Conservation (phyloP, 176 grass and related monocot species). For the Oryza meyeriana region DNA sequence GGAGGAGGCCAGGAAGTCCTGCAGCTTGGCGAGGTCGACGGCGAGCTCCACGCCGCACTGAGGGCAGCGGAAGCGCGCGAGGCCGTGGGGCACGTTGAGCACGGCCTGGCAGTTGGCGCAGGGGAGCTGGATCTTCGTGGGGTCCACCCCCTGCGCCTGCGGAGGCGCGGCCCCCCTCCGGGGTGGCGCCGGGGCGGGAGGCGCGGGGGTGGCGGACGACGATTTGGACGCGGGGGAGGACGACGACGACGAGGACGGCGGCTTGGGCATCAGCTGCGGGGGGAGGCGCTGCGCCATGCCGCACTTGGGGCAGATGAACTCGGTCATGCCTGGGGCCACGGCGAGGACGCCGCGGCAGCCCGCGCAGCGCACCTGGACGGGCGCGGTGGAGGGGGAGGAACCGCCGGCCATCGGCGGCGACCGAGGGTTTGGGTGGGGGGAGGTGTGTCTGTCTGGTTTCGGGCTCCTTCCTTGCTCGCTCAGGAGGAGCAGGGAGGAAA, state of each 20-base stretch:
- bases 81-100: conserved; percentile 88
- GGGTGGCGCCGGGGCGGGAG: background rate
- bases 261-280: conserved; percentile 62
- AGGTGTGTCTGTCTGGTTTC: background rate
- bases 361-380: conserved; percentile 62
- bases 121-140: conserved; percentile 78
- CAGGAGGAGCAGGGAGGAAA: conserved; percentile 14
- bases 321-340: conserved; percentile 64
- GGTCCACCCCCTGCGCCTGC: conserved; percentile 62
- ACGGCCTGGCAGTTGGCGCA: conserved; percentile 64
- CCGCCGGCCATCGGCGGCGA: conserved; percentile 30
- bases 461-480: conserved; percentile 6
- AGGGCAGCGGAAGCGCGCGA: conserved; percentile 78
- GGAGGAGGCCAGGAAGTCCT: conserved; percentile 37
- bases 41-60: conserved; percentile 81
- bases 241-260: background rate
- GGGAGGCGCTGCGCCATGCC: conserved; percentile 74
- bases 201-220: background rate
- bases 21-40: conserved; percentile 67
- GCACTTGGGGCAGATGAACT: conserved; percentile 94
- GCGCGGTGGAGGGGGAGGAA: conserved; percentile 31
- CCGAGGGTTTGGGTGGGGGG: conserved; percentile 17
- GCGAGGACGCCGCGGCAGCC: conserved; percentile 58
- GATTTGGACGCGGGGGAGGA: conserved; percentile 18
- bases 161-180: conserved; percentile 8